Percentiles rank a stretch among this genome's conserved stretches.
phyloP scores from a whole-genome alignment of 1,284 basidiomycete genomes.

The Puccinia novopanici region DNA sequence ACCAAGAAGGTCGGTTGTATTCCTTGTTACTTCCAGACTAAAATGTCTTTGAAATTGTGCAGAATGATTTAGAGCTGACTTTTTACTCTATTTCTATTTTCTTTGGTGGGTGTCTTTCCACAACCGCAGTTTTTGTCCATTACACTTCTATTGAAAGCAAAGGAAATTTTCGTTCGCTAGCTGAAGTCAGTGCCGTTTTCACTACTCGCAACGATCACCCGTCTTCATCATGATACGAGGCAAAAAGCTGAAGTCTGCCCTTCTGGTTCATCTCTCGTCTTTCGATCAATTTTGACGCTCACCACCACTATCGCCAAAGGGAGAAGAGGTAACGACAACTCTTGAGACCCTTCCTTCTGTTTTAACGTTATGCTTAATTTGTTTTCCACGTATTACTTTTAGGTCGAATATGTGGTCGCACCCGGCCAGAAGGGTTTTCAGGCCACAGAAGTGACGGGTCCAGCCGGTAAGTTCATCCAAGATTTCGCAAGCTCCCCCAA shows the following conservation, averaged over 20 bases:
- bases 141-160: constrained; percentile 50
- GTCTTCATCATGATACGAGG: background rate
- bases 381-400: background rate
- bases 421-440: constrained; percentile 51
- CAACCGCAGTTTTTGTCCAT: constrained; percentile 47
- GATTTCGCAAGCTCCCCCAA: background rate
- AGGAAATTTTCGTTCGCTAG: constrained; percentile 49
- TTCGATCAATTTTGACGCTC: background rate
- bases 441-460: constrained; percentile 49
- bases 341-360: too few species aligned
- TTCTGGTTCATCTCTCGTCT: background rate
- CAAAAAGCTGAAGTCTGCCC: background rate
- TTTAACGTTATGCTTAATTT: background rate
- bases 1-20: constrained; percentile 46
- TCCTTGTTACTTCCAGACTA: background rate
- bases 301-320: background rate
- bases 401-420: constrained; percentile 50
- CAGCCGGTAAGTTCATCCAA: constrained; percentile 39
- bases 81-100: background rate
- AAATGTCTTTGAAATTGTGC: too few species aligned
- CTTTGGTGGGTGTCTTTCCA: background rate
- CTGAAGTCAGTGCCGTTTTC: constrained; percentile 37
- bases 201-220: background rate
- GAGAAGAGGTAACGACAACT: constrained; percentile 43
- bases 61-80: background rate